Evolutionary conservation across 768 basidiomycete genomes (phyloP), one percentile per base, ranked within the genome.

Genomic region (Lactarius pseudohatsudake): DNA sequence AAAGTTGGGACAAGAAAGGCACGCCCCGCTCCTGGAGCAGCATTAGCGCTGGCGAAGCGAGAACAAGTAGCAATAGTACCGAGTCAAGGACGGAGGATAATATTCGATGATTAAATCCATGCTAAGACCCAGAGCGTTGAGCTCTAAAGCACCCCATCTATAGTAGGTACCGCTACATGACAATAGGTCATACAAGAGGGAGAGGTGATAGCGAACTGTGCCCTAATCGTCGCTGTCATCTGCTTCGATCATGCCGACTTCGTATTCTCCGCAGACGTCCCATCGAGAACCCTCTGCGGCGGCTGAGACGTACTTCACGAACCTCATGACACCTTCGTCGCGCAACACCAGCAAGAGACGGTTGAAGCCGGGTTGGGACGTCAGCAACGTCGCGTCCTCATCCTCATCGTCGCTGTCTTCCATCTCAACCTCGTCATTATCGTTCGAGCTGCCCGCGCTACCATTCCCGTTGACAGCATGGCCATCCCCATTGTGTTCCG

Each of bases 261-360:
- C 93, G 75, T 90, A 98, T 78, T 98, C 96, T 4, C 88, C 89
- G 69, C 88, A 92, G 13, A 98, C 79, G 75, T 98, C 96, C 94
- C 94, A 98, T 62, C 96, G 81, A 34, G 92, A 94, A 10, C 94
- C 93, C 60, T 88, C 86, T 0, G 96, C 96, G 1, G 88, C 86
- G 18, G 92, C 92, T 32, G 91, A 91, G 22, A 98, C 86, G 72
- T 98, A 98, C 76, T 98, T 98, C 69, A 96, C 93, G 75, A 98
- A 98, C 50, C 86, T 86, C 87, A 98, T 89, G 57, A 98, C 95
- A 22, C 91, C 85, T 73, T 94, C 91, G 76, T 98, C 96, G 18
- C 96, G 85, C 64, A 98, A 79, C 28, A 98, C 96, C 43, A 98
- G 82, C 34, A 96, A 80, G 10, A 98, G 81, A 20, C 88, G 84